These are phyloP conservation scores for Sclerotinia trifoliorum DNA, from an alignment of 2,329 filamentous ascomycete species.

Conservation along the genomic window DNA sequence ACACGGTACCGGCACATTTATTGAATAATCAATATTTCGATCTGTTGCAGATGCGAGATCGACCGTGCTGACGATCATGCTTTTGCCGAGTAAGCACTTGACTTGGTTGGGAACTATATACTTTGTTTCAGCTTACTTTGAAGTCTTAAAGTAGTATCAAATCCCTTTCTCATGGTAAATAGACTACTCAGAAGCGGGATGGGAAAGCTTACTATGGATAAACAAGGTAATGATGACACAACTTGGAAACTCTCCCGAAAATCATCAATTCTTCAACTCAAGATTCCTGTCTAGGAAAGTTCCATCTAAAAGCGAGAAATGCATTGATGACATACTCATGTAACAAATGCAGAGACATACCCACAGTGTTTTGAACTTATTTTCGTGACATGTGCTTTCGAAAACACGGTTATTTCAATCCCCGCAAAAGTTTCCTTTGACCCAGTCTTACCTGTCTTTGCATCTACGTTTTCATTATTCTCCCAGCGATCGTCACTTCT, in stretches of 20 bases:
- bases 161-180: background rate
- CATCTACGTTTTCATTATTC: no score
- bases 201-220: background rate
- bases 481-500: no score
- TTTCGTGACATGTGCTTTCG: no score
- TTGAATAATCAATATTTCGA: background rate
- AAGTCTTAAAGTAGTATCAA: background rate
- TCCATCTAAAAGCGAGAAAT: no score
- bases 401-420: background rate
- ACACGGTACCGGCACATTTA: background rate
- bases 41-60: background rate
- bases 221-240: background rate
- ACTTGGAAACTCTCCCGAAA: background rate
- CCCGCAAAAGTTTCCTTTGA: background rate
- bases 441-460: no score
- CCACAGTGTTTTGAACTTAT: background rate
- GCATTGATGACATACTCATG: background rate
- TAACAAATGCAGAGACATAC: background rate
- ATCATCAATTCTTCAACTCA: background rate
- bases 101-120: background rate
- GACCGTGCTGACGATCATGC: background rate
- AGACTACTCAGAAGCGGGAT: background rate
- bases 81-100: background rate
- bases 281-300: no score
- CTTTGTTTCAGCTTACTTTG: background rate